phyloP scores from a whole-genome alignment of 257 asterid species.

The Gentiana macrophylla region DNA sequence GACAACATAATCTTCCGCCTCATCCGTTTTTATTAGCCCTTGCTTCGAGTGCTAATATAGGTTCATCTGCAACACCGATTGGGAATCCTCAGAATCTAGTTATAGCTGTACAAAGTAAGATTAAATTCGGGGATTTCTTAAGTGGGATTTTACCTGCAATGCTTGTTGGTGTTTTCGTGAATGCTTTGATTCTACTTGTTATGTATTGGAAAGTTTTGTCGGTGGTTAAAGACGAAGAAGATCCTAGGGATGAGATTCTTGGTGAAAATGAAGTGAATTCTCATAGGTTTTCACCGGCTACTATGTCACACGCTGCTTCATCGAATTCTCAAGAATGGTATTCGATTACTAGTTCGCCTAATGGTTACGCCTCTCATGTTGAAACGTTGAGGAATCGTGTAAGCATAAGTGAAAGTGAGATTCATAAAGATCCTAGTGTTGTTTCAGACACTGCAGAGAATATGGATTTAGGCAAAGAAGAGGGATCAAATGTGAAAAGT shows the following conservation, averaged over 20 bases:
- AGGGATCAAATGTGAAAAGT: conserved; percentile 2
- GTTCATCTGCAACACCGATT: conserved; percentile 82
- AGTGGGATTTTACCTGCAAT: conserved; percentile 66
- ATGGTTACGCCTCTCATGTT: conserved; percentile 8
- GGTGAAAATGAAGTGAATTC: conserved; percentile 45
- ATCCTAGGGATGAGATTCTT: conserved; percentile 31
- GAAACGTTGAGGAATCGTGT: conserved; percentile 38
- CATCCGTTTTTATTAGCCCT: conserved; percentile 79
- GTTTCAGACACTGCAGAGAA: conserved; percentile 17
- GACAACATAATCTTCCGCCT: conserved; percentile 88
- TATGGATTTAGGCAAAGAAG: conserved; percentile 17
- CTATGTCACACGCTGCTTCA: conserved; percentile 53
- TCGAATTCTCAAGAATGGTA: conserved; percentile 32
- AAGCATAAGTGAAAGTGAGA: conserved; percentile 26
- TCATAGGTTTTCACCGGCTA: conserved; percentile 77
- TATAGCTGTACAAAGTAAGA: conserved; percentile 66
- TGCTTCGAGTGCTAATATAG: conserved; percentile 84
- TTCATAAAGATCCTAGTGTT: conserved; percentile 11
- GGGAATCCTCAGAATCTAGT: conserved; percentile 95
- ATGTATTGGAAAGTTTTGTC: conserved; percentile 82
- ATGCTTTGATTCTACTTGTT: conserved; percentile 43
- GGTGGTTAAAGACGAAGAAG: conserved; percentile 56
- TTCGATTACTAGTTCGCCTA: conserved; percentile 13
- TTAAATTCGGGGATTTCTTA: conserved; percentile 54
- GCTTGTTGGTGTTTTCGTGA: conserved; percentile 55